Percentiles rank a stretch among this genome's conserved stretches.
Conservation (phyloP, 371 early-diverging fungal species). For the Circinella minor region DNA sequence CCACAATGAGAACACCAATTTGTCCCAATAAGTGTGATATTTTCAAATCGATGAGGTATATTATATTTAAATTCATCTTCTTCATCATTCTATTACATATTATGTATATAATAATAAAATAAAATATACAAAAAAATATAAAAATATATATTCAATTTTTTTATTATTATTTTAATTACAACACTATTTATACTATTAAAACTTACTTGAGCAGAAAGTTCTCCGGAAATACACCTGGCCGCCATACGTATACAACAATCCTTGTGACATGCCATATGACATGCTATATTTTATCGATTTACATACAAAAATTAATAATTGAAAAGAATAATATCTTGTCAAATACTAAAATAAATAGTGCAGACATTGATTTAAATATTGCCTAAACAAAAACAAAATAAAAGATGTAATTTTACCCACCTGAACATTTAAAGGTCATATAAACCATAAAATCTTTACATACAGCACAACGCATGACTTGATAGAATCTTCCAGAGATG, state of each 20-base stretch:
- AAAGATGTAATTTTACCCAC: constrained; percentile 35
- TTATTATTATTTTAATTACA: too few species aligned
- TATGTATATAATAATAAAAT: too few species aligned
- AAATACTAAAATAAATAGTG: not conserved
- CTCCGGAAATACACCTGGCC: constrained; percentile 85
- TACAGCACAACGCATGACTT: constrained; percentile 94
- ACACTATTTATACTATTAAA: not conserved
- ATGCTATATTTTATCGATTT: constrained; percentile 57
- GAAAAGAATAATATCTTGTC: not conserved
- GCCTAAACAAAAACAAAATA: not conserved
- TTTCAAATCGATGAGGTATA: constrained; percentile 94
- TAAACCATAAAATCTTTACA: constrained; percentile 92
- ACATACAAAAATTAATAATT: not conserved
- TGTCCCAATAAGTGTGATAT: constrained; percentile 74
- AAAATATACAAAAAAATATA: too few species aligned
- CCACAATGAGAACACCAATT: constrained; percentile 99
- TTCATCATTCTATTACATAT: constrained; percentile 57
- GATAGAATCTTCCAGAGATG: constrained; percentile 83
- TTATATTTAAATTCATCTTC: constrained; percentile 79
- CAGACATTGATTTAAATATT: not conserved
- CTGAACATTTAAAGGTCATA: constrained; percentile 91
- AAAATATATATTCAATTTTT: too few species aligned
- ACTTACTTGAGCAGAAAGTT: constrained; percentile 54
- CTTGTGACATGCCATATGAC: constrained; percentile 93
- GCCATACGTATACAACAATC: constrained; percentile 89